Base-by-base conservation (phyloP, 2,329 filamentous ascomycete species). In the Hymenoscyphus linearis region DNA sequence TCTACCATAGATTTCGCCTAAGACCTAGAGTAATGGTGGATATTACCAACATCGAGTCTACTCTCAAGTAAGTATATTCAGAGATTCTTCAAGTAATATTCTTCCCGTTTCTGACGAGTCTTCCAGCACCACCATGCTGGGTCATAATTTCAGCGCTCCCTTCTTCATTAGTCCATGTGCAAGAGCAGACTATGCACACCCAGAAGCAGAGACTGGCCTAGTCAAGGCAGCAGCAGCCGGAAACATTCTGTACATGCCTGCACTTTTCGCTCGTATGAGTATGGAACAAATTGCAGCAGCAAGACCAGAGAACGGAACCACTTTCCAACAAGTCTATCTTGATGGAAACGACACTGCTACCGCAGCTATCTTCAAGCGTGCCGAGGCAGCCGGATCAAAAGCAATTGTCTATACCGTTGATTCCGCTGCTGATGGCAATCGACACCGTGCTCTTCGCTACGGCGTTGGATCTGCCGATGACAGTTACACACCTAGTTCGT, bases 131-230 rank as follows among this genome's bases (percentile, higher is more conserved):
- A 80, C 76, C 18, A 79, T 83, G 58, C 72, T 83, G 36, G 81
- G 81, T 35, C 73, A 81, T 72, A 80, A 82, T 71, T 80, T 82
- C 70, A 79, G 77, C 0, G 76, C 77, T 0, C 81, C 81, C n/a
- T 79, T 84, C 73, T 84, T 80, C 73, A 83, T 84, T 68, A 76
- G 75, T 61, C 80, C 81, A 4, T 57, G 55, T 31, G 78, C 76
- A 10, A 79, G 80, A 27, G 80, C 73, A 18, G 76, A 71, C 31
- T 77, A 78, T 58, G 80, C 69, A 7, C 75, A 83, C 64, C 69
- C 73, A 0, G 74, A 78, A 1, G 81, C 74, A 25, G 81, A 84
- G 72, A 66, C 76, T 7, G 80, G 80, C 67, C 70, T 85, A 26
- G 76, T 81, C 59, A 75, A 78, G 72, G 80, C 40, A 25, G 62